A percentile compares a stretch with the other conserved stretches of the same genome.
Conservation (phyloP, 78 protist genomes). For the Dictyostelium intermedium region DNA sequence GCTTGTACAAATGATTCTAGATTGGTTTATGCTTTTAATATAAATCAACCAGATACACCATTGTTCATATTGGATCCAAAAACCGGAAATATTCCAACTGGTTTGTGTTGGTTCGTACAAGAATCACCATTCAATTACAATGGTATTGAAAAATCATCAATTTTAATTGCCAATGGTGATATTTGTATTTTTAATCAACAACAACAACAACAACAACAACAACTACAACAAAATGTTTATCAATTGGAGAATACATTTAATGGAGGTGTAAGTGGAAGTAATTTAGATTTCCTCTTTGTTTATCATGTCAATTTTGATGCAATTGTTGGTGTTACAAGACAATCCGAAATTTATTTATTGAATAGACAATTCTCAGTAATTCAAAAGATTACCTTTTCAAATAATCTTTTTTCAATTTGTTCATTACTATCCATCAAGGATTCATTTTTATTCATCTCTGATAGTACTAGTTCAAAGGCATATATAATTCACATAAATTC, state of each 20-base stretch:
- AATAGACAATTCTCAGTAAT: background rate
- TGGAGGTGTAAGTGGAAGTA: background rate
- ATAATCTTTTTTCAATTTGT: background rate
- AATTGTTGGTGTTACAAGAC: background rate
- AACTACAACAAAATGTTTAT: background rate
- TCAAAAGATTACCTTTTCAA: background rate
- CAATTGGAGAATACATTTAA: background rate
- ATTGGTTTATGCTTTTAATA: background rate
- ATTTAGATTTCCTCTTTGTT: background rate
- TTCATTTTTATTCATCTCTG: conserved; percentile 6
- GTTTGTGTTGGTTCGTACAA: background rate
- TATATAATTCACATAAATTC: conserved; percentile 18
- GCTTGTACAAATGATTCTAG: conserved; percentile 11
- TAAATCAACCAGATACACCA: conserved; percentile 3
- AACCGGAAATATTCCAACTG: background rate
- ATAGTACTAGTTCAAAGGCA: background rate
- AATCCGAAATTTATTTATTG: background rate
- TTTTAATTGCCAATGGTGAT: background rate
- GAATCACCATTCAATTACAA: background rate
- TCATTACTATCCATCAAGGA: background rate
- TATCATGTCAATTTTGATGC: background rate
- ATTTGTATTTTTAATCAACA: background rate
- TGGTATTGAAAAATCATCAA: background rate
- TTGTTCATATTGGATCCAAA: background rate
- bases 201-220: background rate